Evolutionary conservation across 1,284 basidiomycete genomes (phyloP), one percentile per base, ranked within the genome.

Genomic region (Leccinum pachyderme): DNA sequence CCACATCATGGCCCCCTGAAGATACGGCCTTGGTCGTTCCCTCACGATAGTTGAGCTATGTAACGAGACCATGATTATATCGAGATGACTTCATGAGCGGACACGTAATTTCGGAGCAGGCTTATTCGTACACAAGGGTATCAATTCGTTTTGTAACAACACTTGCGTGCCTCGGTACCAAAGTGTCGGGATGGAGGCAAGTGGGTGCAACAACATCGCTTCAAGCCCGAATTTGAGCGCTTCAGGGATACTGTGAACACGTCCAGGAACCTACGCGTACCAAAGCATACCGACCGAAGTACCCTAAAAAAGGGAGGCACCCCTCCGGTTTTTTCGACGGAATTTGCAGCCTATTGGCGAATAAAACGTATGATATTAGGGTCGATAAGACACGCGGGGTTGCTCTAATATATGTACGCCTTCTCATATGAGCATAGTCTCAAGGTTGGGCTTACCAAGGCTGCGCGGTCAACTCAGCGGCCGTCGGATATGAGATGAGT

Each of bases 51-150:
- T 46, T 51, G 53, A 18, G 25, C 13, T n/a, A 18, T 18, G 18
- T 18, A n/a, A 35, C 33, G 22, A 22, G 53, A 47, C 31, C 70
- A 70, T 54, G 76, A 61, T 43, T 60, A 58, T 50, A 77, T 37
- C 35, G 11, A 37, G 37, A 61, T 57, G 27, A 32, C 18, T 28
- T 35, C n/a, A 28, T 29, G 45, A 33, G 18, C 18, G 33, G 43
- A 37, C 3, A 39, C 24, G 32, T 9, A 44, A 41, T 52, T 47
- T 13, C 37, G 4, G 13, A 27, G 35, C 31, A 13, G 28, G 25
- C 25, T 28, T 48, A 33, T 44, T 9, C 28, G 3, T 13, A 11
- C 35, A 32, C 35, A 25, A 29, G 33, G 24, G 28, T 5, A 15
- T 35, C 13, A 22, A 43, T 28, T 25, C 49, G 18, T 31, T 25